These are phyloP conservation scores for Pichia sp. DNA, from an alignment of 1,139 yeast genomes.

Conservation along the genomic window DNA sequence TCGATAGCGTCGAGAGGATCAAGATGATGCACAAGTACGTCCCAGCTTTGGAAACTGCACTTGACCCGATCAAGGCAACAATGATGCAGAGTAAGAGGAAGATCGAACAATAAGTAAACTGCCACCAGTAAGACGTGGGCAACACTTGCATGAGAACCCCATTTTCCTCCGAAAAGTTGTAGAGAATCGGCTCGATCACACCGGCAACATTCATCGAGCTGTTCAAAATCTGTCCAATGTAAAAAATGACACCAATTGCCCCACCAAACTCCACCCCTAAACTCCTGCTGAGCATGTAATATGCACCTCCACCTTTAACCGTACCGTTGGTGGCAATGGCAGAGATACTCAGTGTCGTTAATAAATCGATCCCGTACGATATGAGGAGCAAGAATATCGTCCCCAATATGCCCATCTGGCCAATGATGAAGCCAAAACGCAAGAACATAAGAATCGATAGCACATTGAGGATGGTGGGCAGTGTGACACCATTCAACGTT, in stretches of 20 bases:
- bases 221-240: conserved; percentile 71
- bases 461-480: conserved; percentile 73
- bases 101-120: conserved; percentile 43
- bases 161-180: conserved; percentile 54
- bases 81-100: conserved; percentile 70
- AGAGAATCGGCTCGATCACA: conserved; percentile 66
- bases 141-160: conserved; percentile 55
- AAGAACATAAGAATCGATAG: conserved; percentile 77
- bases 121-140: conserved; percentile 58
- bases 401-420: conserved; percentile 73
- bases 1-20: conserved; percentile 69
- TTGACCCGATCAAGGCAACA: conserved; percentile 79
- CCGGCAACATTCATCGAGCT: conserved; percentile 79
- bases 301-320: conserved; percentile 81
- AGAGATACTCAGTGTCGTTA: conserved; percentile 69
- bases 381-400: conserved; percentile 52
- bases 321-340: conserved; percentile 83
- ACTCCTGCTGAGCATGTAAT: conserved; percentile 75
- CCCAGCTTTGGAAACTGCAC: conserved; percentile 80
- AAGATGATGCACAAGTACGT: conserved; percentile 66
- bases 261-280: conserved; percentile 85
- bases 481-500: conserved; percentile 73
- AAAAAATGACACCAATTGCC: conserved; percentile 73
- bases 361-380: conserved; percentile 61
- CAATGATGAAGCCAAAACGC: conserved; percentile 74